These are phyloP conservation scores for Sherardia arvensis DNA, from an alignment of 257 asterid genomes.

Conservation along the genomic window DNA sequence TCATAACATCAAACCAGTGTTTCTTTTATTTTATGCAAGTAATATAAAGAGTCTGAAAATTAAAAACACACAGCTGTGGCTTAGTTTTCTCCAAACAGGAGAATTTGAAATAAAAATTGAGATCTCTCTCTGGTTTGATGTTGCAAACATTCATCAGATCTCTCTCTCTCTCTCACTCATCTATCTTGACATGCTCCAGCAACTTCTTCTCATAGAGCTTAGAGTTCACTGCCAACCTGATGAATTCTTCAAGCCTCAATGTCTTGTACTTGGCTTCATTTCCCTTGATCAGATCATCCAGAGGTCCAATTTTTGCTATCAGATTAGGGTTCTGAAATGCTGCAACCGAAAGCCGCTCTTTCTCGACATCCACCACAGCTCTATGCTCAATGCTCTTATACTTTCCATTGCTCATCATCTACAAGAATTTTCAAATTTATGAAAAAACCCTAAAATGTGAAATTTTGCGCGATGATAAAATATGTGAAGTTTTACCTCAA, in stretches of 20 bases:
- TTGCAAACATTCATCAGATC: background rate
- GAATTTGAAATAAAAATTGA: too few species aligned
- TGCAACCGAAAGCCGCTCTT: slow-evolving; percentile 25
- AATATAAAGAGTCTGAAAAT: too few species aligned
- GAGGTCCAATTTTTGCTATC: slow-evolving; percentile 11
- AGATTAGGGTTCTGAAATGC: slow-evolving; percentile 26
- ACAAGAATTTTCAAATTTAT: background rate
- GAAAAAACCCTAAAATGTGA: background rate
- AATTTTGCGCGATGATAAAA: too few species aligned
- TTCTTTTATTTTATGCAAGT: too few species aligned
- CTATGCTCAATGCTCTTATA: slow-evolving; percentile 30
- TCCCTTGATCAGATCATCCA: slow-evolving; percentile 10
- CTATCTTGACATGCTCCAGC: background rate
- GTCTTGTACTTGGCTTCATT: slow-evolving; percentile 21
- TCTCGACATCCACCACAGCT: slow-evolving; percentile 18
- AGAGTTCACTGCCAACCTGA: slow-evolving; percentile 15
- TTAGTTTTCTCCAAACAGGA: too few species aligned
- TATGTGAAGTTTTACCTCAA: slow-evolving; percentile 13
- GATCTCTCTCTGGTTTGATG: too few species aligned
- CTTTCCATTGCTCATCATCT: slow-evolving; percentile 29
- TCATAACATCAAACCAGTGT: too few species aligned
- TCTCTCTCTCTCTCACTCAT: background rate
- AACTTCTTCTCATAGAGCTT: slow-evolving; percentile 33
- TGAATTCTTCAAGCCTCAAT: slow-evolving; percentile 12
- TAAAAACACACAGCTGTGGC: too few species aligned